Evolutionary conservation across 768 basidiomycete genomes (phyloP).

Genomic region (Cubamyces lactineus): DNA sequence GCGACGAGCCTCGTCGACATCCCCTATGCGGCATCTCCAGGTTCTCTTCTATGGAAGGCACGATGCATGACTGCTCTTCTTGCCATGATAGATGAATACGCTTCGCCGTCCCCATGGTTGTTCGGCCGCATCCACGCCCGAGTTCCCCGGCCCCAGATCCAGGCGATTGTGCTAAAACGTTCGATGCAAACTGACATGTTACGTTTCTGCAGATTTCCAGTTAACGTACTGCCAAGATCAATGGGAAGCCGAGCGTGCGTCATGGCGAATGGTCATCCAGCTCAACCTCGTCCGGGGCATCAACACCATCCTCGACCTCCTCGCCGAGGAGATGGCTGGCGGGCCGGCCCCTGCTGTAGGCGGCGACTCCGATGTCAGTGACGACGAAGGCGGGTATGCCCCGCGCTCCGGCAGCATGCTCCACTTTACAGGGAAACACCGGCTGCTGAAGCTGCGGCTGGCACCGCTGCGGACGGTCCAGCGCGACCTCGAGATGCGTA

Average conservation of each 20-base stretch:
- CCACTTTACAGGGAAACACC: conserved; percentile 64
- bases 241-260: conserved; percentile 71
- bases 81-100: background rate
- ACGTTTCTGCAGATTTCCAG: conserved; percentile 59
- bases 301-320: conserved; percentile 62
- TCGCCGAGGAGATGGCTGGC: conserved; percentile 58
- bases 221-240: conserved; percentile 63
- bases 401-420: conserved; percentile 26
- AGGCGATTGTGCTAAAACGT: background rate
- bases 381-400: conserved; percentile 11
- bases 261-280: conserved; percentile 79
- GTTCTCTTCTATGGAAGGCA: background rate
- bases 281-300: conserved; percentile 79
- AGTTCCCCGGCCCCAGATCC: background rate
- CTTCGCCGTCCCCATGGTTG: background rate
- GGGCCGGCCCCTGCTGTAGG: conserved; percentile 12
- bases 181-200: background rate
- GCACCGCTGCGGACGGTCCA: conserved; percentile 61
- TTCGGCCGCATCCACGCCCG: background rate
- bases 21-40: background rate
- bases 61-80: background rate
- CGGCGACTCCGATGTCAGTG: conserved; percentile 21
- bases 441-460: conserved; percentile 59
- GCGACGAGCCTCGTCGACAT: background rate
- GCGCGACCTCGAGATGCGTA: conserved; percentile 56